Base-by-base conservation (phyloP, 2,329 filamentous ascomycete species). In the Dichotomopilus funicola region DNA sequence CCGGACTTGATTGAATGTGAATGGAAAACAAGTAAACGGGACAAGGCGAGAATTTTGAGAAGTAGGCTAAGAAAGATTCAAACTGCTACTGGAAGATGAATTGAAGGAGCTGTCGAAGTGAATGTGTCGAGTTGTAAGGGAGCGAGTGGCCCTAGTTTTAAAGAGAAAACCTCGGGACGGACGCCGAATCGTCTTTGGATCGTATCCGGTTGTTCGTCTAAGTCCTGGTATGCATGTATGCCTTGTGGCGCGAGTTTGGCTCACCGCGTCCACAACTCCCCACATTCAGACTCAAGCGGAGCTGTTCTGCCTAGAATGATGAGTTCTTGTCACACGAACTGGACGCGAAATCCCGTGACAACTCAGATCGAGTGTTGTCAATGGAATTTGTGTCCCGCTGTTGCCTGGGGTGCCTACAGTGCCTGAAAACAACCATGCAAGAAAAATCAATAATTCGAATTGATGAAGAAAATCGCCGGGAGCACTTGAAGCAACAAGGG, bases 231-330 rank as follows among this genome's bases (percentile, higher is more conserved):
- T 27, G 36, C 13, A 11, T 49, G 31, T 7, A 13, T 27, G 47
- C 7, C 9, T 49, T 3, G 27, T 49, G 47, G 47, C 47, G 47
- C 19, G 37, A 37, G 36, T 19, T 5, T 33, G 27, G 45, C 11
- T 13, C 13, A 13, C 27, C 45, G 45, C 33, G 45, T 35, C 34
- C 12, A 37, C 7, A 31, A 31, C 31, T 47, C 8, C 34, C 45
- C 34, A 19, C n/a, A 35, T 41, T 33, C 10, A 31, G 47, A 27
- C 34, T 19, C 4, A 12, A n/a, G 27, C 12, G 12, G 57, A 54
- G 61, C 51, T 56, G 50, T 59, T 59, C 61, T 63, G 61, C 61
- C 61, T 62, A 42, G 54, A 49, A 44, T 55, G 53, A 40, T 13
- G 31, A 19, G 27, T 11, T 19, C 31, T n/a, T 10, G 46, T 31